Conservation (phyloP, 2,329 filamentous ascomycete species). For the Diplodia seriata region DNA sequence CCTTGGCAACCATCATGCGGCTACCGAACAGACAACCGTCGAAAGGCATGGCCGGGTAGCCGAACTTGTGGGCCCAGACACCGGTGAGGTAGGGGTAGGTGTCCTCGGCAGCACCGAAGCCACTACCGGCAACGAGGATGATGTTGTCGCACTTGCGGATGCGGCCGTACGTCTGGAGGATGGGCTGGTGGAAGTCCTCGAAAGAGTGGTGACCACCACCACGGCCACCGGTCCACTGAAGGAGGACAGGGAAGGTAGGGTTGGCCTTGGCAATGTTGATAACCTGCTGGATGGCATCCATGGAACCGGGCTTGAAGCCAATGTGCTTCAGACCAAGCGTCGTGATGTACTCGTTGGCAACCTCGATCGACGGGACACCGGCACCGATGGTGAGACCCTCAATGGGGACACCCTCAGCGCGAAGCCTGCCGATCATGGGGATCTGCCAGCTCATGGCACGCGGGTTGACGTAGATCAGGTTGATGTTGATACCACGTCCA, state of each 20-base stretch:
- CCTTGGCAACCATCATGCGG: constrained; percentile 57
- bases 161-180: constrained; percentile 55
- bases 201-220: constrained; percentile 59
- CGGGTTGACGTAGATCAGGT: constrained; percentile 62
- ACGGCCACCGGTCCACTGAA: constrained; percentile 60
- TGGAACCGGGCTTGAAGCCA: constrained; percentile 57
- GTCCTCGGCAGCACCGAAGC: constrained; percentile 57
- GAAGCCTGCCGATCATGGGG: constrained; percentile 56
- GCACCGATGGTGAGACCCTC: constrained; percentile 58
- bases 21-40: constrained; percentile 57
- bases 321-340: constrained; percentile 65
- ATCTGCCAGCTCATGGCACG: constrained; percentile 62
- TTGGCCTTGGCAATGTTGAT: constrained; percentile 57
- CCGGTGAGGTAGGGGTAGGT: constrained; percentile 58
- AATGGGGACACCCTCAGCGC: constrained; percentile 55
- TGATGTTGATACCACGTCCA: constrained; percentile 60
- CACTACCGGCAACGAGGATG: constrained; percentile 56
- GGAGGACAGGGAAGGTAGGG: constrained; percentile 53
- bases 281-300: constrained; percentile 54
- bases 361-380: constrained; percentile 56
- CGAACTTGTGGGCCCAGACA: constrained; percentile 52
- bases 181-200: constrained; percentile 59
- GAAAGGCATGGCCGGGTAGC: constrained; percentile 56
- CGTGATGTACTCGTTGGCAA: constrained; percentile 57
- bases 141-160: constrained; percentile 56